These are phyloP conservation scores for Lizonia empirigonia DNA, from an alignment of 2,329 filamentous ascomycete species.

Conservation along the genomic window DNA sequence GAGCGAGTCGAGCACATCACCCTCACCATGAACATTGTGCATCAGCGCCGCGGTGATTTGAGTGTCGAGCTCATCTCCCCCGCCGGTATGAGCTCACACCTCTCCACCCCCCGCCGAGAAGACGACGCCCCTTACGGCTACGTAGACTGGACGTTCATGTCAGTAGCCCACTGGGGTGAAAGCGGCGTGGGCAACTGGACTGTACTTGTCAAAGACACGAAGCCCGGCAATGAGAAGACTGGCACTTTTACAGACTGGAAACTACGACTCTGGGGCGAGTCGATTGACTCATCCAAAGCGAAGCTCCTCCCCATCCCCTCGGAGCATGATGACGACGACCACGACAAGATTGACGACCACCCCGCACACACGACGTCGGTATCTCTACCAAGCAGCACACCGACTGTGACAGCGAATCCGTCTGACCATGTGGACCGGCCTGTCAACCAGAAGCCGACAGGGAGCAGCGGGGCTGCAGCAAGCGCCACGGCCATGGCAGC, in stretches of 20 bases:
- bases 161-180: slow-evolving; percentile 95
- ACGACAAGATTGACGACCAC: slow-evolving; percentile 65
- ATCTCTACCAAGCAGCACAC: slow-evolving; percentile 54
- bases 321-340: slow-evolving; percentile 82
- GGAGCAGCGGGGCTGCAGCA: slow-evolving; percentile 34
- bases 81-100: slow-evolving; percentile 77
- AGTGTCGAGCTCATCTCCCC: slow-evolving; percentile 92
- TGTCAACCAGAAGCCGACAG: slow-evolving; percentile 62
- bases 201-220: slow-evolving; percentile 83
- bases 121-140: slow-evolving; percentile 76
- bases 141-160: slow-evolving; percentile 98
- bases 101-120: slow-evolving; percentile 73
- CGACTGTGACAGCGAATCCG: slow-evolving; percentile 53
- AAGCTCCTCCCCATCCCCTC: slow-evolving; percentile 79
- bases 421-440: slow-evolving; percentile 58
- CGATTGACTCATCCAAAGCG: slow-evolving; percentile 75
- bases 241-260: slow-evolving; percentile 91
- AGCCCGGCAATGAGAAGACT: slow-evolving; percentile 70
- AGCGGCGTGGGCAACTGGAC: slow-evolving; percentile 88
- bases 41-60: slow-evolving; percentile 84
- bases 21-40: slow-evolving; percentile 94
- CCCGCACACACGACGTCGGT: slow-evolving; percentile 66
- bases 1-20: slow-evolving; percentile 92
- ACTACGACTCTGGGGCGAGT: slow-evolving; percentile 91
- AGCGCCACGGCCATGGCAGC: slow-evolving; percentile 26